Conservation (phyloP, 1,284 basidiomycete species). For the Ceratobasidium sp. region DNA sequence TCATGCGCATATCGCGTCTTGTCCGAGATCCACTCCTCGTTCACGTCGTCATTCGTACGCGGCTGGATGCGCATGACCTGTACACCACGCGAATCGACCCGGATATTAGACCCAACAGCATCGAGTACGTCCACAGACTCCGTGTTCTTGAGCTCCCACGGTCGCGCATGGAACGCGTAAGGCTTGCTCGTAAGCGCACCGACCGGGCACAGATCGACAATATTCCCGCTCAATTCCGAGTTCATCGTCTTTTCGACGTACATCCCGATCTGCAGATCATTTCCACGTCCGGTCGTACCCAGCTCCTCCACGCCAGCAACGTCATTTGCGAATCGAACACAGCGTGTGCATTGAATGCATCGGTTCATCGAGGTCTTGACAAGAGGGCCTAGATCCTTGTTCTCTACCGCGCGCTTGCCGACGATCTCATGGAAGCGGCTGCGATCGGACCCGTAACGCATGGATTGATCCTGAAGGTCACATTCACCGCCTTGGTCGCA, state of each 20-base stretch:
- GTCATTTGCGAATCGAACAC: slow-evolving; percentile 98
- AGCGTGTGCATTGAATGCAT: slow-evolving; percentile 99
- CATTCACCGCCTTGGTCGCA: slow-evolving; percentile 99
- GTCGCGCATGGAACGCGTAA: slow-evolving; percentile 95
- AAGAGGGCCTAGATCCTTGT: slow-evolving; percentile 98
- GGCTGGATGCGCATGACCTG: slow-evolving; percentile 99
- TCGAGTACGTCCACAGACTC: slow-evolving; percentile 98
- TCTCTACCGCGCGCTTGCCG: slow-evolving; percentile 97
- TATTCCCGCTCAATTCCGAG: slow-evolving; percentile 97
- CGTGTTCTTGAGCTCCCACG: slow-evolving; percentile 99
- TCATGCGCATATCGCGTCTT: slow-evolving; percentile 98
- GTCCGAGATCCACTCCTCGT: slow-evolving; percentile 99
- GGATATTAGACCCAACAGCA: slow-evolving; percentile 98
- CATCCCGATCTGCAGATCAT: slow-evolving; percentile 98
- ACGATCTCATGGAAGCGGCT: slow-evolving; percentile 98
- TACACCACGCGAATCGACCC: slow-evolving; percentile 94
- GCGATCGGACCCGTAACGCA: slow-evolving; percentile 98
- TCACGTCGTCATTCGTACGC: slow-evolving; percentile 96
- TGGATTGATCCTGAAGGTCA: slow-evolving; percentile 99
- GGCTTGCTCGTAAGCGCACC: slow-evolving; percentile 99
- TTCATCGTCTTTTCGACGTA: slow-evolving; percentile 99
- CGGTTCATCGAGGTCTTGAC: slow-evolving; percentile 99
- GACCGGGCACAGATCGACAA: slow-evolving; percentile 97
- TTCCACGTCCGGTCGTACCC: slow-evolving; percentile 96
- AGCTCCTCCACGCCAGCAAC: slow-evolving; percentile 98